A percentile compares a stretch with the other conserved stretches of the same genome.
phyloP scores from a whole-genome alignment of 2,329 filamentous ascomycete species.

The Talaromyces amestolkiae region DNA sequence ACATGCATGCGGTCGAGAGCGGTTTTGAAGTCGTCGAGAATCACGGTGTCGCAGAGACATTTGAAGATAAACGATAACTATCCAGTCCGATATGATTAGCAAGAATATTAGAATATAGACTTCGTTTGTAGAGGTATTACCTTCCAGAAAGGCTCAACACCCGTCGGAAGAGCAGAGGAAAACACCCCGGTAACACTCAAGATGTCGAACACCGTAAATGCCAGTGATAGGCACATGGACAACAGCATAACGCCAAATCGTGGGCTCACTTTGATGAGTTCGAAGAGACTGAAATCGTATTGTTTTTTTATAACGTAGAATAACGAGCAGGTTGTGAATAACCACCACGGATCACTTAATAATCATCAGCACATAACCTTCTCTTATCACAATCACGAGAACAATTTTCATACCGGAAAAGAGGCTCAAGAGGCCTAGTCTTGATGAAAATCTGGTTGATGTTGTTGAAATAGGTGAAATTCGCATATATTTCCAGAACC shows the following conservation, averaged over 20 bases:
- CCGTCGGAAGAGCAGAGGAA: slow-evolving; percentile 43
- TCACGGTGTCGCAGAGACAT: slow-evolving; percentile 46
- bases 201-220: slow-evolving; percentile 62
- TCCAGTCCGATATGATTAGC: background rate
- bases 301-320: slow-evolving; percentile 63
- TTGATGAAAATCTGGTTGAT: slow-evolving; percentile 53
- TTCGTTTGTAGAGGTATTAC: background rate
- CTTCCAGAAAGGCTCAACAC: slow-evolving; percentile 66
- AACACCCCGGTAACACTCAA: slow-evolving; percentile 57
- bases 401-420: slow-evolving; percentile 50
- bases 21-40: slow-evolving; percentile 68
- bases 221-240: slow-evolving; percentile 60
- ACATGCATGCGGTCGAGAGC: slow-evolving; percentile 43
- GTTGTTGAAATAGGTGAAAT: slow-evolving; percentile 63
- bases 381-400: background rate
- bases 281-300: slow-evolving; percentile 58
- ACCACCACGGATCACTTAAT: slow-evolving; percentile 64
- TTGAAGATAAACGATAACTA: slow-evolving; percentile 61
- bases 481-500: slow-evolving; percentile 64
- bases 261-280: slow-evolving; percentile 60
- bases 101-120: no score
- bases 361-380: background rate
- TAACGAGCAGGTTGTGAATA: slow-evolving; percentile 59
- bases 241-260: slow-evolving; percentile 63
- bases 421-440: slow-evolving; percentile 59